Conservation (phyloP, 2,329 filamentous ascomycete genomes). For the Aspergillus luchuensis region DNA sequence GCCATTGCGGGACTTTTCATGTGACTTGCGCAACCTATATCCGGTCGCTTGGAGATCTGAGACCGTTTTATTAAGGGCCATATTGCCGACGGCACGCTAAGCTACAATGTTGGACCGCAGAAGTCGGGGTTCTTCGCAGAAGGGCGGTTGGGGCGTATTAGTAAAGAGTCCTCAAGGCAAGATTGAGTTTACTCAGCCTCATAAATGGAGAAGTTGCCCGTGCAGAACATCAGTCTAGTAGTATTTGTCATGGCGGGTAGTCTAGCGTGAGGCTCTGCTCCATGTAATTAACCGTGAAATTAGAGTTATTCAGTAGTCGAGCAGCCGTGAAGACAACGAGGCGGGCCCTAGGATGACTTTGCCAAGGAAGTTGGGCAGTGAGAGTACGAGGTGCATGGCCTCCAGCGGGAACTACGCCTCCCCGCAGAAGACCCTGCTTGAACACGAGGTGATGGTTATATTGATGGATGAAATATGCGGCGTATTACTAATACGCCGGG, state of each 20-base stretch:
- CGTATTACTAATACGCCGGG: slow-evolving; percentile 27
- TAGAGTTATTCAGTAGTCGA: neutral
- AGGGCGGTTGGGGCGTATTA: slow-evolving; percentile 11
- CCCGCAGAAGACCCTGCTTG: neutral
- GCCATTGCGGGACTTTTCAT: slow-evolving; percentile 39
- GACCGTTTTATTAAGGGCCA: slow-evolving; percentile 8
- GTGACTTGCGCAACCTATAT: slow-evolving; percentile 25
- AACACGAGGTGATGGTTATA: neutral
- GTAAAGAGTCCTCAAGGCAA: neutral
- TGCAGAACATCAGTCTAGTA: neutral
- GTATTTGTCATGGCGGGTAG: neutral
- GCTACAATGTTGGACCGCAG: neutral
- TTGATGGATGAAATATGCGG: neutral
- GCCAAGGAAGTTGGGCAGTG: neutral
- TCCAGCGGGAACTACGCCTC: neutral
- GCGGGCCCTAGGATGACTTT: no score
- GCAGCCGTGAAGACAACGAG: neutral
- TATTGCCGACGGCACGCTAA: neutral
- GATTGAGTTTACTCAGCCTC: slow-evolving; percentile 2
- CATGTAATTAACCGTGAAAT: neutral
- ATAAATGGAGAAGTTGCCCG: neutral
- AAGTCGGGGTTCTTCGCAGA: neutral
- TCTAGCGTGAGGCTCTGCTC: neutral
- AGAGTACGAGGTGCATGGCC: neutral
- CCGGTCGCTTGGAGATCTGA: slow-evolving; percentile 6